phyloP scores from a whole-genome alignment of 2,329 filamentous ascomycete genomes.

The Sclerotinia glacialis region DNA sequence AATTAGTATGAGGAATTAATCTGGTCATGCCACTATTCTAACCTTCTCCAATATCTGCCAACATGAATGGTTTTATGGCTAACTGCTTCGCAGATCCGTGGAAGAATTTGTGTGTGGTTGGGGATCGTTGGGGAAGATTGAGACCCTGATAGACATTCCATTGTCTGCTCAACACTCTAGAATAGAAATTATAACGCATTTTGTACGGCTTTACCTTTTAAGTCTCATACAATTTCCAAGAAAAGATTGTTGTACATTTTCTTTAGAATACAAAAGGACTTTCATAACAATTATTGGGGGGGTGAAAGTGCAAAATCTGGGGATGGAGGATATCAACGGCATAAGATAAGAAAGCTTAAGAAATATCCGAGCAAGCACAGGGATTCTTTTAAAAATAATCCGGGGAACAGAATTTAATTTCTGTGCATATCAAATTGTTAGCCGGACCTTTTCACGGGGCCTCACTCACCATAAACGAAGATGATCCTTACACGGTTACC shows the following conservation, averaged over 20 bases:
- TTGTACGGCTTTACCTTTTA: conserved; percentile 2
- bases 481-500: conserved; percentile 35
- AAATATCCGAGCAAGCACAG: background rate
- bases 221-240: background rate
- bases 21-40: conserved; percentile 29
- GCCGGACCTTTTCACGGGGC: background rate
- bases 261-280: conserved; percentile 4
- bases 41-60: conserved; percentile 88
- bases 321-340: conserved; percentile 29
- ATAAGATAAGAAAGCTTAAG: conserved; percentile 1
- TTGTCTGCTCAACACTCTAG: conserved; percentile 51
- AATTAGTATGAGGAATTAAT: conserved; percentile 18
- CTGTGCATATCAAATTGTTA: background rate
- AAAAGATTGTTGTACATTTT: background rate
- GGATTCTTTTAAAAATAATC: background rate
- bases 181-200: conserved; percentile 57
- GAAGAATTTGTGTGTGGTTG: conserved; percentile 29
- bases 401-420: conserved; percentile 14
- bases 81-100: conserved; percentile 32
- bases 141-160: conserved; percentile 46
- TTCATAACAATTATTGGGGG: conserved; percentile 16
- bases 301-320: conserved; percentile 26
- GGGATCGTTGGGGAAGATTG: conserved; percentile 28
- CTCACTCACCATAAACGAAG: conserved; percentile 14
- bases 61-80: conserved; percentile 72